A percentile compares a stretch with the other conserved stretches of the same genome.
Conservation (phyloP, 2,329 filamentous ascomycete genomes). For the Immersiporthe knoxdaviesiana region DNA sequence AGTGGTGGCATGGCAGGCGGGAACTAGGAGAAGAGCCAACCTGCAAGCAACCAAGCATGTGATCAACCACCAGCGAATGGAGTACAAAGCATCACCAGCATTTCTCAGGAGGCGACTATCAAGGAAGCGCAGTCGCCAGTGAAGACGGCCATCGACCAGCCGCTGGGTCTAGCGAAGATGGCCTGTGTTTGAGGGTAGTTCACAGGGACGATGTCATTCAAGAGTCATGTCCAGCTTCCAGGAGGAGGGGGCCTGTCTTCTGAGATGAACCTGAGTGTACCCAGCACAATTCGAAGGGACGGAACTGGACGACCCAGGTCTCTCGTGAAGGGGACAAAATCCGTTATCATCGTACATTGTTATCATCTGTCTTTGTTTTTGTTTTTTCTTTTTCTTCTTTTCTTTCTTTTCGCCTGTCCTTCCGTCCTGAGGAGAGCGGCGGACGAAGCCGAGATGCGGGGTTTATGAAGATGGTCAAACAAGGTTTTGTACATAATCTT, state of each 20-base stretch:
- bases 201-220: neutral
- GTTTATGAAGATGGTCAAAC: constrained; percentile 6
- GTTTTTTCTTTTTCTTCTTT: constrained; percentile 6
- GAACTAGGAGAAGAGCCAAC: constrained; percentile 16
- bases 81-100: neutral
- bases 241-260: neutral
- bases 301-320: neutral
- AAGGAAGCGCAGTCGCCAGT: neutral
- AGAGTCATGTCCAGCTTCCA: neutral
- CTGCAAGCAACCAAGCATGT: neutral
- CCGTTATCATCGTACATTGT: neutral
- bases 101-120: neutral
- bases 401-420: neutral
- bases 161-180: neutral
- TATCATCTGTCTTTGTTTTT: constrained; percentile 1
- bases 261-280: neutral
- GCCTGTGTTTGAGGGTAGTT: neutral
- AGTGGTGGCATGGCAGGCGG: constrained; percentile 1
- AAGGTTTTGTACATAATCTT: constrained; percentile 9
- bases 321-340: neutral
- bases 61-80: neutral
- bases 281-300: constrained; percentile 5
- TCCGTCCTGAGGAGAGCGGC: neutral
- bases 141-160: neutral
- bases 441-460: constrained; percentile 1